These are phyloP conservation scores for Fomitopsis schrenkii DNA, from an alignment of 1,284 basidiomycete genomes.

Conservation along the genomic window DNA sequence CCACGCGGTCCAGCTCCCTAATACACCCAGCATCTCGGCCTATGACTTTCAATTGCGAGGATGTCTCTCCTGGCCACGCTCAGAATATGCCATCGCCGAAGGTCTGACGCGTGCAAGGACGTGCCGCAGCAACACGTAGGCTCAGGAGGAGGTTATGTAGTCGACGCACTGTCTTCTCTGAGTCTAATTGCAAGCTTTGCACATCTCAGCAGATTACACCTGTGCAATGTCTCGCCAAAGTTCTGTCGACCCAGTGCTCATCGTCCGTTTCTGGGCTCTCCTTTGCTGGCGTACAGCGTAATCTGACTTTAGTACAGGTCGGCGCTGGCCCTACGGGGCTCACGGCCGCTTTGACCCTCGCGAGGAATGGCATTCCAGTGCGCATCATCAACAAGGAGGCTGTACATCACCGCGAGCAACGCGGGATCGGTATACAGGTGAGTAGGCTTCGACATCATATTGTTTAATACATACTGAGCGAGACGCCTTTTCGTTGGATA, in stretches of 20 bases:
- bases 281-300: neutral
- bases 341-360: constrained; percentile 14
- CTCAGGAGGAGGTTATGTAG: too few relatives aligned
- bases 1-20: too few relatives aligned
- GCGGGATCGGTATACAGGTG: constrained; percentile 25
- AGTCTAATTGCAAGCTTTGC: too few relatives aligned
- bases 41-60: too few relatives aligned
- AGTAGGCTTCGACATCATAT: neutral
- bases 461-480: neutral
- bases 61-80: too few relatives aligned
- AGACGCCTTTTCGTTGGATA: neutral
- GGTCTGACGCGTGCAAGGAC: too few relatives aligned
- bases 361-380: constrained; percentile 21
- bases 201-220: too few relatives aligned
- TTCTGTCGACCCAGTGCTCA: neutral
- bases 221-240: neutral
- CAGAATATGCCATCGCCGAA: too few relatives aligned
- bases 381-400: constrained; percentile 31
- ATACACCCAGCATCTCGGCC: too few relatives aligned
- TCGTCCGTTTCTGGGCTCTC: neutral
- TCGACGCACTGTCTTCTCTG: too few relatives aligned
- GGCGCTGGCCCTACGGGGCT: constrained; percentile 21
- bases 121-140: too few relatives aligned
- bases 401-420: constrained; percentile 14
- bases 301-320: constrained; percentile 7